Conservation (phyloP, 2,329 filamentous ascomycete species). For the Arachnomyces sp. region DNA sequence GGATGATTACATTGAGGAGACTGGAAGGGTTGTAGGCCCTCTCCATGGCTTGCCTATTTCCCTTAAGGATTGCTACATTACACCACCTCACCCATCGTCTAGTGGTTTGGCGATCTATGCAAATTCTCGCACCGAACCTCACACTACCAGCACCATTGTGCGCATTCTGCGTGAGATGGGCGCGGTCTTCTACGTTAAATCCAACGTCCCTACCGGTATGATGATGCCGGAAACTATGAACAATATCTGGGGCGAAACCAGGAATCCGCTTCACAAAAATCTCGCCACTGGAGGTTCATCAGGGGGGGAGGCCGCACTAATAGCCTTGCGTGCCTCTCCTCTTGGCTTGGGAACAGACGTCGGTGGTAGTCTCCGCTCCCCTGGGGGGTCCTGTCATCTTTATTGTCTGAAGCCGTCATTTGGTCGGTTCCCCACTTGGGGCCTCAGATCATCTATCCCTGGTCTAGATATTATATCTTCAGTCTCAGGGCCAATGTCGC, state of each 20-base stretch:
- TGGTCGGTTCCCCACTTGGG: conserved; percentile 28
- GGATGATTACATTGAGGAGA: conserved; percentile 24
- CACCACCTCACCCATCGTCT: conserved; percentile 13
- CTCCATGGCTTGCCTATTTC: conserved; percentile 34
- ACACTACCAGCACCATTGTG: neutral
- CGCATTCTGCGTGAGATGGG: conserved; percentile 18
- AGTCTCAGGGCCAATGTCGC: conserved; percentile 30
- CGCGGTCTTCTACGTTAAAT: conserved; percentile 43
- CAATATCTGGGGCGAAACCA: conserved; percentile 35
- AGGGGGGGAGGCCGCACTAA: conserved; percentile 43
- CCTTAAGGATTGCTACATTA: conserved; percentile 25
- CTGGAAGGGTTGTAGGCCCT: conserved; percentile 26
- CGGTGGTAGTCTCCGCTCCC: conserved; percentile 28
- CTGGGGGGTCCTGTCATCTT: conserved; percentile 25
- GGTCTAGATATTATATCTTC: conserved; percentile 30
- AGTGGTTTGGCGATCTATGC: conserved; percentile 13
- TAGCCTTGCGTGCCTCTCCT: conserved; percentile 19
- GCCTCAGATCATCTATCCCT: conserved; percentile 25
- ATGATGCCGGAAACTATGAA: conserved; percentile 39
- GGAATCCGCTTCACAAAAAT: conserved; percentile 39
- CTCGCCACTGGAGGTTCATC: conserved; percentile 43
- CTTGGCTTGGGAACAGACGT: too few relatives aligned
- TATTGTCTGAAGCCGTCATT: conserved; percentile 31
- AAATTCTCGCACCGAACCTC: conserved; percentile 5
- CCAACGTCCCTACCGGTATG: conserved; percentile 40